These are phyloP conservation scores for Tinospora cordifolia DNA, from an alignment of 164 flowering plant genomes.

Conservation along the genomic window DNA sequence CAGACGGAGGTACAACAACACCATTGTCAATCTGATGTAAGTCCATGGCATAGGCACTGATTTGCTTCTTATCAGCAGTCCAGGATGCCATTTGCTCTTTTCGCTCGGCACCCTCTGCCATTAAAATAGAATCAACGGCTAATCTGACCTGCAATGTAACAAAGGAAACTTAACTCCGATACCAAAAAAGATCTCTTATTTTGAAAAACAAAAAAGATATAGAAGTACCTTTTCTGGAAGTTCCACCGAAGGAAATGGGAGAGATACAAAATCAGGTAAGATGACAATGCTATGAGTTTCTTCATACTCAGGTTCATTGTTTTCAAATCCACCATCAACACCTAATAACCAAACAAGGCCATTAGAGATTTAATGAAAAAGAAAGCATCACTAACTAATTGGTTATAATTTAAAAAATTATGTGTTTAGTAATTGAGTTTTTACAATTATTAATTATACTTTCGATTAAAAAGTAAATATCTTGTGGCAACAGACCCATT, in stretches of 20 bases:
- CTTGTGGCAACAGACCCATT: too few species aligned
- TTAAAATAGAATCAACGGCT: slow-evolving; percentile 77
- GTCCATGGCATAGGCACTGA: slow-evolving; percentile 60
- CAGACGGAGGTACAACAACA: slow-evolving; percentile 70
- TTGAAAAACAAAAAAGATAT: background rate
- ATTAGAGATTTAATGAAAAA: background rate
- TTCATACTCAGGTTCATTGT: slow-evolving; percentile 71
- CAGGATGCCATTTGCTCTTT: slow-evolving; percentile 83
- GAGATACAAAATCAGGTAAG: slow-evolving; percentile 62
- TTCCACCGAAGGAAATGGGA: slow-evolving; percentile 90
- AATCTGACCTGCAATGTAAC: slow-evolving; percentile 57
- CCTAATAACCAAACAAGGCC: slow-evolving; percentile 40
- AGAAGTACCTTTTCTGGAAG: slow-evolving; percentile 79
- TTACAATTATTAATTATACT: too few species aligned
- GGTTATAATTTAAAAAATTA: too few species aligned
- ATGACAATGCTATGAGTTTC: slow-evolving; percentile 56
- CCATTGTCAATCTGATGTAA: slow-evolving; percentile 72
- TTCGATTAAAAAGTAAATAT: too few species aligned
- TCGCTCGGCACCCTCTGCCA: slow-evolving; percentile 79
- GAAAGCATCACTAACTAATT: too few species aligned
- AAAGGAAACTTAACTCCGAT: background rate
- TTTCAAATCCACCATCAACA: slow-evolving; percentile 91
- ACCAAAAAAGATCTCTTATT: background rate
- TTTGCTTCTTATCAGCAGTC: slow-evolving; percentile 75
- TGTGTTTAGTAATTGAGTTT: too few species aligned